Conservation (phyloP, 108 stramenopile genomes). For the Poteriospumella lacustris region DNA sequence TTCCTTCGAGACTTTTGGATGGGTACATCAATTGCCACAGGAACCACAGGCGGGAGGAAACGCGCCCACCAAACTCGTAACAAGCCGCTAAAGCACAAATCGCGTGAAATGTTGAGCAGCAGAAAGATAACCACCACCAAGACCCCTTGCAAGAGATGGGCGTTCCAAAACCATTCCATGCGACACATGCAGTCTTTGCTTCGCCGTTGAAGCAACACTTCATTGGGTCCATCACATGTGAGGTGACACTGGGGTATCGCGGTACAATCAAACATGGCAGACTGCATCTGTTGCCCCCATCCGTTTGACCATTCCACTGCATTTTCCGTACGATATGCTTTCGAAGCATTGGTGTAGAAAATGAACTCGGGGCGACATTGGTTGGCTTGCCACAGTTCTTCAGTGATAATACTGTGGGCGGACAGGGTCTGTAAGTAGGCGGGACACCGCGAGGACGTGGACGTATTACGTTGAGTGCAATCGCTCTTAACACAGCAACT, state of each 20-base stretch:
- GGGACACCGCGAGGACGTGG: not conserved
- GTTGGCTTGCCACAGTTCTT: not conserved
- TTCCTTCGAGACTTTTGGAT: no score
- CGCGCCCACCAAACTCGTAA: no score
- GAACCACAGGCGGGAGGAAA: no score
- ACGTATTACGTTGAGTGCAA: no score
- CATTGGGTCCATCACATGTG: not conserved
- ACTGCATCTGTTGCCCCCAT: not conserved
- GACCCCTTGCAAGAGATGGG: not conserved
- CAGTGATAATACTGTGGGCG: not conserved
- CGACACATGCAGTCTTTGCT: not conserved
- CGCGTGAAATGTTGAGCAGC: not conserved
- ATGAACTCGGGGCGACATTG: not conserved
- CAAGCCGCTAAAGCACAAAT: no score
- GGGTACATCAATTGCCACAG: no score
- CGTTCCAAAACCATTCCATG: not conserved
- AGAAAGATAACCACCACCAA: not conserved
- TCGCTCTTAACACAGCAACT: no score
- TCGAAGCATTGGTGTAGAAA: not conserved
- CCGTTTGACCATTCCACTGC: not conserved
- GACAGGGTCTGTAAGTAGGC: not conserved
- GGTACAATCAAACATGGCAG: not conserved
- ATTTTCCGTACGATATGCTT: not conserved
- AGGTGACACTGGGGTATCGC: not conserved
- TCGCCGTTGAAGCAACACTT: not conserved